These are phyloP conservation scores for Thoreauomyces humboldtii DNA, from an alignment of 192 early-diverging fungal species.

Conservation along the genomic window DNA sequence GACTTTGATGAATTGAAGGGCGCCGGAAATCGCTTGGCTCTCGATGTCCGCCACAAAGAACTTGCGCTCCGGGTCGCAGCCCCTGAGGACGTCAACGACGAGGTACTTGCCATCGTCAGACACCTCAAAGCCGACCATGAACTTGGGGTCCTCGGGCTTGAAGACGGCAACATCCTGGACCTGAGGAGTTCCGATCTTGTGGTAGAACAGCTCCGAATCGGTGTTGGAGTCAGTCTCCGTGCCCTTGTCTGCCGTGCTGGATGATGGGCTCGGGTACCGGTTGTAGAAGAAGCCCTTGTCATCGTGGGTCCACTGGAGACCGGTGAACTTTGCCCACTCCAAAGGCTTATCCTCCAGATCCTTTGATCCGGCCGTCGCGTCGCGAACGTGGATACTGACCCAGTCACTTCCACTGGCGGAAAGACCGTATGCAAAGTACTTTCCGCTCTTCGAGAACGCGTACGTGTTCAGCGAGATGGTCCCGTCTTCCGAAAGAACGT, in stretches of 20 bases:
- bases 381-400: conserved; percentile 56
- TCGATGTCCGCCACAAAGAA: conserved; percentile 32
- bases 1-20: conserved; percentile 24
- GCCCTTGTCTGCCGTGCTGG: conserved; percentile 40
- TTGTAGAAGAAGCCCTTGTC: conserved; percentile 71
- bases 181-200: conserved; percentile 60
- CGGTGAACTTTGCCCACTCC: conserved; percentile 58
- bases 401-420: conserved; percentile 65
- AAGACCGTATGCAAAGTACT: conserved; percentile 56
- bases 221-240: conserved; percentile 56
- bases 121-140: conserved; percentile 23
- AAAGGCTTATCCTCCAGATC: conserved; percentile 43
- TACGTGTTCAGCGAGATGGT: conserved; percentile 40
- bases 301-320: conserved; percentile 59
- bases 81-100: conserved; percentile 42
- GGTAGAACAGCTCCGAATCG: conserved; percentile 49
- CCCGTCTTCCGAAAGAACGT: conserved; percentile 31
- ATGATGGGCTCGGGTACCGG: conserved; percentile 44
- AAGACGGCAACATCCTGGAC: conserved; percentile 58
- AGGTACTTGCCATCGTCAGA: conserved; percentile 63
- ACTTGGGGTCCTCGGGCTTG: conserved; percentile 45
- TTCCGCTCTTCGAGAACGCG: conserved; percentile 57
- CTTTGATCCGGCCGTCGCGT: conserved; percentile 25
- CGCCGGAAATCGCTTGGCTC: conserved; percentile 3
- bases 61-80: conserved; percentile 41